These are phyloP conservation scores for Populus ilicifolia DNA, from an alignment of 345 rosid genomes.

Conservation along the genomic window DNA sequence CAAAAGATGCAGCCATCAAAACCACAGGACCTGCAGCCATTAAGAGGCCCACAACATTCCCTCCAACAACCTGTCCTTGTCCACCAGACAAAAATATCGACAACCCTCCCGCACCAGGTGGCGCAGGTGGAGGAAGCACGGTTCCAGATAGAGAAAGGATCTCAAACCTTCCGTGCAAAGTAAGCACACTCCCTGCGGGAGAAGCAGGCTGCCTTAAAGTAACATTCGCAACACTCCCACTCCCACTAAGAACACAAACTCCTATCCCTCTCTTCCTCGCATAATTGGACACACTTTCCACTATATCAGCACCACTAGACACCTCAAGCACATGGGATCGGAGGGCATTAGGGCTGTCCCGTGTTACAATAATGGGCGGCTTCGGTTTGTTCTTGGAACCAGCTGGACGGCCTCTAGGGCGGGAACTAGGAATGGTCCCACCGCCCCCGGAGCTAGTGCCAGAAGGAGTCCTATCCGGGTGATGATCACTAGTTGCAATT, in stretches of 20 bases:
- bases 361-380: conserved; percentile 65
- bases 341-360: conserved; percentile 77
- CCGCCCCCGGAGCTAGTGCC: conserved; percentile 3
- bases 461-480: conserved; percentile 2
- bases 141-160: conserved; percentile 74
- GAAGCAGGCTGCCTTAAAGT: conserved; percentile 60
- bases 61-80: conserved; percentile 82
- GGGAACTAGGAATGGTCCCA: conserved; percentile 38
- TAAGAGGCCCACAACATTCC: conserved; percentile 61
- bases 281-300: conserved; percentile 50
- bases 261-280: conserved; percentile 78
- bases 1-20: conserved; percentile 73
- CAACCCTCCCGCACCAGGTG: conserved; percentile 70
- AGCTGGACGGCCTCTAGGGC: conserved; percentile 78
- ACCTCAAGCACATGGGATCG: conserved; percentile 73
- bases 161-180: conserved; percentile 80
- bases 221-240: conserved; percentile 61
- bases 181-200: conserved; percentile 57
- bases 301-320: conserved; percentile 56
- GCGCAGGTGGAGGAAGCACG: conserved; percentile 80
- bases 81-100: conserved; percentile 69
- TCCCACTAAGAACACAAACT: conserved; percentile 62
- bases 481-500: neutral
- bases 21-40: conserved; percentile 64
- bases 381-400: conserved; percentile 76